Percentiles rank a stretch among this genome's conserved stretches.
Conservation (phyloP, 805 yeast species). For the Maudiozyma saulgeensis region DNA sequence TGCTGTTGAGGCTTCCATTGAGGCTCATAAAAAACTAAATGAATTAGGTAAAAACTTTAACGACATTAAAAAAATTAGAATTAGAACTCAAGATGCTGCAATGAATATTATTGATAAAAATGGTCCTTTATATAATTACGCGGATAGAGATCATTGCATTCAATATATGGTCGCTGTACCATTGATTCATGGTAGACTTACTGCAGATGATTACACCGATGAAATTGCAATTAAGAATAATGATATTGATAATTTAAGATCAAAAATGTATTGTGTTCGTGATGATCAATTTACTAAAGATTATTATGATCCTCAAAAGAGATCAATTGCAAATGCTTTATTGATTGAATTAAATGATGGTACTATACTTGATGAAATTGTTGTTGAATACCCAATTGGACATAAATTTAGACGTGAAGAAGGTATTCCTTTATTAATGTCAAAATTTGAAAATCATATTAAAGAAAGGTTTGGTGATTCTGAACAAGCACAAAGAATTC, state of each 20-base stretch:
- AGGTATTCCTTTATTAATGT: conserved; percentile 44
- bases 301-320: conserved; percentile 47
- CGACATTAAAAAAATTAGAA: conserved; percentile 41
- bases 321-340: conserved; percentile 49
- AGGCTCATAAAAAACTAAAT: conserved; percentile 31
- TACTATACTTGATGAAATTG: conserved; percentile 41
- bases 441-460: conserved; percentile 44
- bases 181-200: conserved; percentile 43
- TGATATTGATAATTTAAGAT: conserved; percentile 42
- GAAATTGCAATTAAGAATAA: conserved; percentile 38
- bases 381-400: conserved; percentile 49
- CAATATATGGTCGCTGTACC: conserved; percentile 57
- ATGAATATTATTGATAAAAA: conserved; percentile 49
- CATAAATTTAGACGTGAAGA: conserved; percentile 50
- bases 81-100: conserved; percentile 54
- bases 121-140: conserved; percentile 54
- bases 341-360: conserved; percentile 46
- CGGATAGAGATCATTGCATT: conserved; percentile 57
- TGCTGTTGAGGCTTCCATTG: conserved; percentile 51
- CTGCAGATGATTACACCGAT: conserved; percentile 51
- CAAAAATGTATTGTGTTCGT: conserved; percentile 45
- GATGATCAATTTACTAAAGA: conserved; percentile 40
- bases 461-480: conserved; percentile 33
- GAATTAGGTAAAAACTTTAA: conserved; percentile 35
- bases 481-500: conserved; percentile 32